Base-by-base conservation (phyloP, 768 basidiomycete species). In the Hygrophorus russula region DNA sequence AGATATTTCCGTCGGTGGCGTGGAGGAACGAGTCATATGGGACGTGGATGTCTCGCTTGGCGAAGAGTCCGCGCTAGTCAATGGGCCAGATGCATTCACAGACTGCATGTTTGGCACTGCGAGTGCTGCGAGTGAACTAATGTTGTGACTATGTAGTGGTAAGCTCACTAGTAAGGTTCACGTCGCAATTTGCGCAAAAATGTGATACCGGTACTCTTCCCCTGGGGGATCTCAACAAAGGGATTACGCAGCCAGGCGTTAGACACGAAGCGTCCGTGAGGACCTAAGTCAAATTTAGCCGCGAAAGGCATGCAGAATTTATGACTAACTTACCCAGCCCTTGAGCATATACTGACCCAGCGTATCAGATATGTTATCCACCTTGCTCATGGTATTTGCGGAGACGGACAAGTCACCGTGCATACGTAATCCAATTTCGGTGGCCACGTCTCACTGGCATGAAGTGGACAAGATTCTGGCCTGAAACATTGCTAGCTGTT, bases 1-100 rank as follows among this genome's bases (percentile, higher is more conserved):
- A 13, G 84, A 84, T 6, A 81, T 53, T 49, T 89, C 85, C 6
- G 88, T 90, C 4, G 80, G 77, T 15, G 87, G 84, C 1, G 86
- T 90, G 1, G 85, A 85, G 35, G 76, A 63, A 13, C 78, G 70
- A 24, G 84, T 83, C 34, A 61, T 48, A 44, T 65, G 65, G 14
- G 78, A 77, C 44, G 63, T 65, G 3, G 74, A 74, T 6, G 73
- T 69, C 28, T 59, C 51, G 44, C 66, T 73, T 4, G 68, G 62
- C 47, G 65, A 39, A 46, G 61, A 49, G 29, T 39, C 10, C 15
- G 18, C 44, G 55, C 46, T 15, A 8, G 14, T 20, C 19, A 29
- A 4, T 28, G 24, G 24, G 24, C 24, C 24, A 24, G 24, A 24
- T 3, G 3, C 24, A 24, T 3, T 24, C 15, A 33, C n/a, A 33